A percentile compares a stretch with the other conserved stretches of the same genome.
phyloP scores from a whole-genome alignment of 140 eudicot species.

The Oenanthe javanica region DNA sequence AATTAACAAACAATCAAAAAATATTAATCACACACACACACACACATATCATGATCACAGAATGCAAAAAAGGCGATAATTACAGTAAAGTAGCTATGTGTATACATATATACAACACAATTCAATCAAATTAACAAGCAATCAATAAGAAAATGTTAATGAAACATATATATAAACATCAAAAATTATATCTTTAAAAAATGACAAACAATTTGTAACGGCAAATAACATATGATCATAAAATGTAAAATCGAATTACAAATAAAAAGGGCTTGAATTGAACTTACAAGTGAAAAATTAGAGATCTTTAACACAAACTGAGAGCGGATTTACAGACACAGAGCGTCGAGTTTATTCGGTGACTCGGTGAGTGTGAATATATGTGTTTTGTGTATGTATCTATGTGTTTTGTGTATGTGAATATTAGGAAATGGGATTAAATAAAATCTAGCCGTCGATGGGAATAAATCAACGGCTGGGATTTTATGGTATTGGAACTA shows the following conservation, averaged over 20 bases:
- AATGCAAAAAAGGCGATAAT: background rate
- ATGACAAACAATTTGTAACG: background rate
- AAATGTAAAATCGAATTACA: background rate
- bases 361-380: background rate
- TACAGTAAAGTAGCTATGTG: background rate
- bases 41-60: background rate
- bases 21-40: background rate
- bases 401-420: background rate
- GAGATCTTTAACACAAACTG: background rate
- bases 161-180: background rate
- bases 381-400: background rate
- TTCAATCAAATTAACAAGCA: background rate
- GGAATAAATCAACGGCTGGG: background rate
- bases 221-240: background rate
- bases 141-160: background rate
- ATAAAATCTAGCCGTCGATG: conserved; percentile 17
- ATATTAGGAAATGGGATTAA: background rate
- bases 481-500: background rate
- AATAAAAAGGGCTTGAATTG: background rate
- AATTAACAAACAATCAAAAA: background rate
- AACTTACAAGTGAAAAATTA: background rate
- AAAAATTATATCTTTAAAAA: background rate
- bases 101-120: background rate
- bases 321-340: background rate
- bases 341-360: background rate